Evolutionary conservation across 352 stramenopile genomes (phyloP), one percentile per base, ranked within the genome.

Genomic region (Pythium diclinum): DNA sequence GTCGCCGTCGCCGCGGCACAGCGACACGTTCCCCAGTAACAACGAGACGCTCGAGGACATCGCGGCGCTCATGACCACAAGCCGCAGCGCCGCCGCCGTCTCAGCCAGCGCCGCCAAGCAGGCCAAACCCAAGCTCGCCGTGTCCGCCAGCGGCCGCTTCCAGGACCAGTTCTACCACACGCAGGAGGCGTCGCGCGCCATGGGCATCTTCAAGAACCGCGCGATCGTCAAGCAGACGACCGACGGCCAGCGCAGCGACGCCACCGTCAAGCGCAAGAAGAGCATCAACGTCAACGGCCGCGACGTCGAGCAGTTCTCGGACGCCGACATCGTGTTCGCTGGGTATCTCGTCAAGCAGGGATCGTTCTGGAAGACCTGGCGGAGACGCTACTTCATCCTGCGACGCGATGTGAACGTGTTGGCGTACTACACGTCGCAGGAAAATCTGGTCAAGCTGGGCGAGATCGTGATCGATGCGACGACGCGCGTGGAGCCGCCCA

Each of bases 281-380:
- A 85, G 72, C 23, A 75, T 88, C 49, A 84, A 91, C 56, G 83
- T 88, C 59, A 92, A 85, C 36, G 78, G 78, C 44, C 86, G 86
- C 25, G 83, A 92, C 48, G 81, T 90, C 28, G 87, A 95, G 58
- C 84, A 92, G 71, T 95, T 95, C 64, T 93, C 83, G 11, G 83
- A 93, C 57, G 77, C 87, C 9, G 85, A 95, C 53, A 94, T 95
- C 48, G 75, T 92, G 42, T 88, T 78, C 23, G 78, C 75, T 19
- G 87, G 87, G 6, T 92, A 92, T 58, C 67, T 95, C 34, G 75
- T 92, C 49, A 95, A 95, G 62, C 83, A 91, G 38, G 87, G 87
- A 17, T 95, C 87, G 32, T 95, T 94, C 74, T 95, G 87, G 87
- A 92, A 92, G 66, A 91, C 81, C 6, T 95, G 87, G 87, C 74